Evolutionary conservation across 768 basidiomycete species (phyloP).

Genomic region (Leccinum obscurum): DNA sequence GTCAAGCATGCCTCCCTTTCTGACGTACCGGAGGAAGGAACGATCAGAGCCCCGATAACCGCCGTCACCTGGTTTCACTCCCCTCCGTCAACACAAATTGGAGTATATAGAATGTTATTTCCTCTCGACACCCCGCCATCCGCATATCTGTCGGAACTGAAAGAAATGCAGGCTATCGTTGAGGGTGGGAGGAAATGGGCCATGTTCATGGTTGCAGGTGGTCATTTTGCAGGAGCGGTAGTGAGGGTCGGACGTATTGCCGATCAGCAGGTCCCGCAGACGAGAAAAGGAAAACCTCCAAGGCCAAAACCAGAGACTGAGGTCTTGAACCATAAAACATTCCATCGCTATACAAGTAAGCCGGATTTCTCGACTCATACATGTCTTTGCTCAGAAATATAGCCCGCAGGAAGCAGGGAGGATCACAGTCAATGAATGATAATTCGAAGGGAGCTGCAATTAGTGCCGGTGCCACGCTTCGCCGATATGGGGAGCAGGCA

Average conservation of each 20-base stretch:
- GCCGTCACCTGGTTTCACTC: conserved; percentile 91
- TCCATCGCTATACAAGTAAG: conserved; percentile 97
- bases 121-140: conserved; percentile 43
- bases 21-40: conserved; percentile 42
- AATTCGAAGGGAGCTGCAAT: conserved; percentile 90
- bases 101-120: conserved; percentile 79
- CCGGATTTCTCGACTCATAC: conserved; percentile 11
- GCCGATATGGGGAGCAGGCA: conserved; percentile 94
- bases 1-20: conserved; percentile 49
- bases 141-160: conserved; percentile 60
- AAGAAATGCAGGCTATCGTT: conserved; percentile 57
- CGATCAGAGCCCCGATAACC: conserved; percentile 50
- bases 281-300: conserved; percentile 56
- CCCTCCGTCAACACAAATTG: conserved; percentile 84
- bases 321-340: conserved; percentile 89
- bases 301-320: conserved; percentile 77
- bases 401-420: conserved; percentile 98
- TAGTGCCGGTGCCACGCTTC: conserved; percentile 90
- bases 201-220: conserved; percentile 95
- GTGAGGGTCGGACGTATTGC: conserved; percentile 62
- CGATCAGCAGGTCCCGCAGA: conserved; percentile 44
- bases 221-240: conserved; percentile 95
- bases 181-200: conserved; percentile 79
- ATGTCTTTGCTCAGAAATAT: conserved; percentile 10
- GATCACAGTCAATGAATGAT: conserved; percentile 89